A percentile compares a stretch with the other conserved stretches of the same genome.
phyloP scores from a whole-genome alignment of 805 yeast species.

The Yarrowia sp. region DNA sequence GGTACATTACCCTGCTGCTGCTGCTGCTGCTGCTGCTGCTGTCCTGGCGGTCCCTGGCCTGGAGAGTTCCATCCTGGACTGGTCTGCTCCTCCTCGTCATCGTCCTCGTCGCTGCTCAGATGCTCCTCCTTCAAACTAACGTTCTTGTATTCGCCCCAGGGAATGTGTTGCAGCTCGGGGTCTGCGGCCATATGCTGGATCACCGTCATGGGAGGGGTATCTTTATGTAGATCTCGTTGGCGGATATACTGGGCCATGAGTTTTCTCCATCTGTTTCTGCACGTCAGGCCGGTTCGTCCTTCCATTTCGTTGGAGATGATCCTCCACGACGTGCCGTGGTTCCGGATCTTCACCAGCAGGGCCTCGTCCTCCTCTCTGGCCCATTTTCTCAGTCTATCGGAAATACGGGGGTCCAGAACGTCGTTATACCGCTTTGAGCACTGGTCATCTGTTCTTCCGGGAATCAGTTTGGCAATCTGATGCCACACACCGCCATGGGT shows the following conservation, averaged over 20 bases:
- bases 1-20: not conserved
- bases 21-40: slow-evolving; percentile 36
- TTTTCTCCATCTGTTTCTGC: slow-evolving; percentile 92
- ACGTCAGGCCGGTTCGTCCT: slow-evolving; percentile 85
- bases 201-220: slow-evolving; percentile 30
- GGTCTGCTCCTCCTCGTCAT: slow-evolving; percentile 26
- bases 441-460: slow-evolving; percentile 92
- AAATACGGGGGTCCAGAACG: slow-evolving; percentile 81
- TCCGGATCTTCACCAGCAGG: slow-evolving; percentile 70
- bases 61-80: slow-evolving; percentile 23
- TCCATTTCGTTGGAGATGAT: slow-evolving; percentile 72
- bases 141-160: slow-evolving; percentile 34
- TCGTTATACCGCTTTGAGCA: slow-evolving; percentile 91
- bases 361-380: slow-evolving; percentile 73
- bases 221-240: slow-evolving; percentile 16
- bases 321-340: slow-evolving; percentile 88
- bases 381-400: slow-evolving; percentile 83
- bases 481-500: slow-evolving; percentile 86
- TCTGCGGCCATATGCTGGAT: slow-evolving; percentile 36
- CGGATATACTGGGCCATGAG: slow-evolving; percentile 59
- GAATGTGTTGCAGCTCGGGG: slow-evolving; percentile 12
- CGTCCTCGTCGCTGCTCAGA: slow-evolving; percentile 32
- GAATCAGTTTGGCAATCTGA: slow-evolving; percentile 74
- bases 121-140: slow-evolving; percentile 24
- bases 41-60: slow-evolving; percentile 12